Conservation (phyloP, 2,329 filamentous ascomycete genomes). For the Paramyrothecium roridum region DNA sequence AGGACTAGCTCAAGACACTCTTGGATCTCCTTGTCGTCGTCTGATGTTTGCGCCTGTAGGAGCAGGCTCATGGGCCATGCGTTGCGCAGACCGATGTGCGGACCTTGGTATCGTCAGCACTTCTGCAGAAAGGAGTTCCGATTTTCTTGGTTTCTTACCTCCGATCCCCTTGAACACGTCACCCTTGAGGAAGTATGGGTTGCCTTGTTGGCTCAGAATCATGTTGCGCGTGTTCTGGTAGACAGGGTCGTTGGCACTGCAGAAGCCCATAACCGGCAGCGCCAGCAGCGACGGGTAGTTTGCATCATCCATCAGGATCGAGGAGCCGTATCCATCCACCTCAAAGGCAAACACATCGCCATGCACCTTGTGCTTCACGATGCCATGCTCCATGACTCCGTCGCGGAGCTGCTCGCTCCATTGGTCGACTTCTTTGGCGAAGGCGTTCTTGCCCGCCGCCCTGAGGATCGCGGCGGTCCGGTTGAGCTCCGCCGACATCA, state of each 20-base stretch:
- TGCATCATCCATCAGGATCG: slow-evolving; percentile 85
- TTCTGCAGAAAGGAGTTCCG: not conserved
- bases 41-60: slow-evolving; percentile 84
- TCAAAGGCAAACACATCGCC: slow-evolving; percentile 84
- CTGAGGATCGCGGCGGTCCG: slow-evolving; percentile 70
- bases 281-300: slow-evolving; percentile 81
- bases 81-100: slow-evolving; percentile 76
- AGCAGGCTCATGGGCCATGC: slow-evolving; percentile 97
- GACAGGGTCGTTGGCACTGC: slow-evolving; percentile 58
- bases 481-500: slow-evolving; percentile 87
- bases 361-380: slow-evolving; percentile 71
- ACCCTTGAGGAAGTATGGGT: slow-evolving; percentile 86
- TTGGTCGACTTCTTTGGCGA: slow-evolving; percentile 53
- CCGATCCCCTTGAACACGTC: slow-evolving; percentile 82
- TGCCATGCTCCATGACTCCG: slow-evolving; percentile 81
- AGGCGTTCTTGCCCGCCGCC: slow-evolving; percentile 50
- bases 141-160: slow-evolving; percentile 44
- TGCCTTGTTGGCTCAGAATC: slow-evolving; percentile 70
- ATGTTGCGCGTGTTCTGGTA: slow-evolving; percentile 85
- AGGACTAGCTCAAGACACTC: slow-evolving; percentile 72
- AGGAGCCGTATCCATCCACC: slow-evolving; percentile 81
- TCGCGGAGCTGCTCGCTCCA: slow-evolving; percentile 64
- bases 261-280: slow-evolving; percentile 75
- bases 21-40: slow-evolving; percentile 78
- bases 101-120: slow-evolving; percentile 33